Percentiles rank a stretch among this genome's conserved stretches.
Evolutionary conservation across 2,329 filamentous ascomycete species (phyloP).

Genomic region (Dichotomopilus funicola): DNA sequence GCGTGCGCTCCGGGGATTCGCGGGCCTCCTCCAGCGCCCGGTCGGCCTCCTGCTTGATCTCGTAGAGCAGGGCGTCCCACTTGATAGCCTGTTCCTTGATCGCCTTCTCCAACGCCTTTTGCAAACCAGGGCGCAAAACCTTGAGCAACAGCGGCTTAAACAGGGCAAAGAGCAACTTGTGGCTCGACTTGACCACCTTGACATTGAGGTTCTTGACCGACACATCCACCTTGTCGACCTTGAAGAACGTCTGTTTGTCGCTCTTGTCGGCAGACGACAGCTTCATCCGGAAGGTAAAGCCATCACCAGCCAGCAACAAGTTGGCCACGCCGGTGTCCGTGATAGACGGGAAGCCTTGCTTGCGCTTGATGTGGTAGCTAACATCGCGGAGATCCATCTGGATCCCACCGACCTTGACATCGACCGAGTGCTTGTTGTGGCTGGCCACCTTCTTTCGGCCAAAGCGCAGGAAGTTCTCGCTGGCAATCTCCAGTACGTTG

Average conservation of each 20-base stretch:
- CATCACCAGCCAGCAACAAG: conserved; percentile 77
- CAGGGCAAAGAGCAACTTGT: conserved; percentile 81
- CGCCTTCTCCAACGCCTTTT: conserved; percentile 83
- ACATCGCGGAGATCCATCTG: conserved; percentile 91
- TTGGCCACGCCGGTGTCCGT: conserved; percentile 85
- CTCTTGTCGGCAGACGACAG: conserved; percentile 71
- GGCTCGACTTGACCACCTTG: conserved; percentile 89
- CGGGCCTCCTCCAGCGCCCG: conserved; percentile 60
- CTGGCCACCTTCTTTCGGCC: conserved; percentile 81
- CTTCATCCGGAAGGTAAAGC: conserved; percentile 87
- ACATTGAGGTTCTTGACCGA: conserved; percentile 76
- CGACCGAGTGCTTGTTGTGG: conserved; percentile 72
- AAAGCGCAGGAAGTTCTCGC: conserved; percentile 92
- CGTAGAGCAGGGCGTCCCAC: conserved; percentile 64
- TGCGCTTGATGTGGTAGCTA: conserved; percentile 90
- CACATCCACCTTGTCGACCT: conserved; percentile 82
- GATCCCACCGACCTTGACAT: conserved; percentile 79
- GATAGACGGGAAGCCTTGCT: conserved; percentile 84
- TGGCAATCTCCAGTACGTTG: conserved; percentile 80
- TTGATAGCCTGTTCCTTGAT: conserved; percentile 77
- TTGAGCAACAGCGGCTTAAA: conserved; percentile 85
- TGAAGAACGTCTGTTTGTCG: conserved; percentile 82
- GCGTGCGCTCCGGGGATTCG: conserved; percentile 62
- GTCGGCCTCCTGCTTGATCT: conserved; percentile 78
- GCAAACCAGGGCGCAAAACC: conserved; percentile 73